A percentile compares a stretch with the other conserved stretches of the same genome.
phyloP scores from a whole-genome alignment of 768 basidiomycete species.

The Aureoboletus auriporus region DNA sequence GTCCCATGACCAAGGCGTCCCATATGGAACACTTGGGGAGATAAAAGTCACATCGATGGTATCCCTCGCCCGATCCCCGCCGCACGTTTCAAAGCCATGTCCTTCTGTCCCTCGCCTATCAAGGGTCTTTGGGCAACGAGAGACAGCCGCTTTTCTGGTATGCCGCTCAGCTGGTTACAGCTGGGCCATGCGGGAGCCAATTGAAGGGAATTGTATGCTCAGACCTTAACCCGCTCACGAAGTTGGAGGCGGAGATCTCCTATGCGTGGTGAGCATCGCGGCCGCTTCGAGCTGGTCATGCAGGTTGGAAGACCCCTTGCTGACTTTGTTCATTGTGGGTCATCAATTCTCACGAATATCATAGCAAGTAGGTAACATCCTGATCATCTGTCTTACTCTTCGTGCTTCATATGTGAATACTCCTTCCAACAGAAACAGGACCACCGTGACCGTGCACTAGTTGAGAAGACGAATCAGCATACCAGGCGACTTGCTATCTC shows the following conservation, averaged over 20 bases:
- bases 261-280: conserved; percentile 51
- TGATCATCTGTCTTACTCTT: too few species aligned
- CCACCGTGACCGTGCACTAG: too few species aligned
- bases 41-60: conserved; percentile 2
- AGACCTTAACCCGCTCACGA: conserved; percentile 84
- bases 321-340: too few species aligned
- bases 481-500: too few species aligned
- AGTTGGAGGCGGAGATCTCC: conserved; percentile 29
- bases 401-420: too few species aligned
- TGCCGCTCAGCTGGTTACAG: conserved; percentile 54
- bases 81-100: conserved; percentile 47
- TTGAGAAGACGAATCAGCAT: too few species aligned
- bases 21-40: conserved; percentile 13
- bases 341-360: too few species aligned
- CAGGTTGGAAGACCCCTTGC: too few species aligned
- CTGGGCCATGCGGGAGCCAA: conserved; percentile 60
- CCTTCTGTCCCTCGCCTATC: conserved; percentile 18
- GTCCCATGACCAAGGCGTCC: conserved; percentile 11
- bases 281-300: too few species aligned
- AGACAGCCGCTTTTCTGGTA: conserved; percentile 57
- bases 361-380: too few species aligned
- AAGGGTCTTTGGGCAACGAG: conserved; percentile 41
- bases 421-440: too few species aligned
- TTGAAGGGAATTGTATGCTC: conserved; percentile 65
- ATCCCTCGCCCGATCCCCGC: conserved; percentile 48